Conservation (phyloP, 306 rosid genomes). For the Argentina anserina region DNA sequence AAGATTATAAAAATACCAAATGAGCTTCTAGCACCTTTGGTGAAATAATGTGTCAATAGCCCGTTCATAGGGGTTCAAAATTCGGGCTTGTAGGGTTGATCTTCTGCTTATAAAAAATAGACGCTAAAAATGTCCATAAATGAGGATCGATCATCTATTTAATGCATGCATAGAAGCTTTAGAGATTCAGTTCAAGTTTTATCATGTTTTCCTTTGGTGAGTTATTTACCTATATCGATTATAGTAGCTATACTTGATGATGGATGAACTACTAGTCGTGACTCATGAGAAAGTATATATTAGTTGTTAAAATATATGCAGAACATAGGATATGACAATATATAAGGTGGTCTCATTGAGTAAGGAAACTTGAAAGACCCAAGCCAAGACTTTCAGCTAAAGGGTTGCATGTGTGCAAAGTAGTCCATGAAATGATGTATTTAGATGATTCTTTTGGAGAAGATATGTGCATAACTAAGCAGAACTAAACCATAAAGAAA, state of each 20-base stretch:
- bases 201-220: background rate
- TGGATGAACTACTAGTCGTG: background rate
- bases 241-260: background rate
- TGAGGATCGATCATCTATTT: background rate
- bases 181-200: background rate
- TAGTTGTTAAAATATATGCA: background rate
- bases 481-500: background rate
- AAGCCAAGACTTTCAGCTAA: background rate
- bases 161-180: background rate
- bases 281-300: background rate
- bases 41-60: background rate
- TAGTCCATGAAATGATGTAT: background rate
- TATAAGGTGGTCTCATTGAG: background rate
- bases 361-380: background rate
- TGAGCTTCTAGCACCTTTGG: background rate
- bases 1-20: background rate
- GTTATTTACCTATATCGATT: background rate
- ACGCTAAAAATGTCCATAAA: background rate
- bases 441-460: background rate
- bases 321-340: background rate
- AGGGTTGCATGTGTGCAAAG: background rate
- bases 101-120: background rate
- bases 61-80: background rate
- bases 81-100: background rate
- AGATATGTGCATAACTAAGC: background rate